Percentiles rank a stretch among this genome's conserved stretches.
Evolutionary conservation across 306 rosid genomes (phyloP).

Genomic region (Lathyrus oleraceus): DNA sequence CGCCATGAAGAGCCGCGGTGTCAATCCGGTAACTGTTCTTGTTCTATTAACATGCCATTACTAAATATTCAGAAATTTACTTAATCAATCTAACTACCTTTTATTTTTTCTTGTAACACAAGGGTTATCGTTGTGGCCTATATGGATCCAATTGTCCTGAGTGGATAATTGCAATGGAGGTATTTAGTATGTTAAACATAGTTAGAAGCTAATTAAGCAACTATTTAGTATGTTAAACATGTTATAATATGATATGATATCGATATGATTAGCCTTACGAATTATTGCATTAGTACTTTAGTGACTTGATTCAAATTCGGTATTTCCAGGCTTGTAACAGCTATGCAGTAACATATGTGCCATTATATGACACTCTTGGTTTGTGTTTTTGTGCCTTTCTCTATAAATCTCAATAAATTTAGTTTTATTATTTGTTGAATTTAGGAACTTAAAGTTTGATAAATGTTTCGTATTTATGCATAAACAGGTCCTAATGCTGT

Average conservation of each 20-base stretch:
- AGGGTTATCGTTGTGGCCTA: constrained; percentile 93
- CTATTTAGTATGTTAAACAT: not conserved
- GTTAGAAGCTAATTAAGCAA: not conserved
- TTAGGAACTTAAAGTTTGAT: constrained; percentile 1
- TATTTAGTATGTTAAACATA: constrained; percentile 30
- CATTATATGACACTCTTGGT: constrained; percentile 87
- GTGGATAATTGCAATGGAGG: constrained; percentile 93
- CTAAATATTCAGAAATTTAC: not conserved
- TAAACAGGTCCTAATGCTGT: constrained; percentile 87
- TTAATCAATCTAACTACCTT: constrained; percentile 15
- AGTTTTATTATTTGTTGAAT: constrained; percentile 7
- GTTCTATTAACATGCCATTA: constrained; percentile 17
- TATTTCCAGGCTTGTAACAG: constrained; percentile 82
- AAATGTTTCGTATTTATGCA: not conserved
- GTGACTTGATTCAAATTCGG: constrained; percentile 22
- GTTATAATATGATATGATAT: not conserved
- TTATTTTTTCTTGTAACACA: constrained; percentile 10
- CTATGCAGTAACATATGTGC: constrained; percentile 75
- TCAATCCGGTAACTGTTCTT: constrained; percentile 61
- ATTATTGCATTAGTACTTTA: not conserved
- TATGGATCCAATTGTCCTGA: constrained; percentile 82
- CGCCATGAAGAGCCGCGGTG: constrained; percentile 69
- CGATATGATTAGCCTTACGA: not conserved
- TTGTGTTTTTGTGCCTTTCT: constrained; percentile 34
- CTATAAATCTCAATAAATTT: constrained; percentile 13